Base-by-base conservation (phyloP, 352 stramenopile species). In the Pythium utonaiense region DNA sequence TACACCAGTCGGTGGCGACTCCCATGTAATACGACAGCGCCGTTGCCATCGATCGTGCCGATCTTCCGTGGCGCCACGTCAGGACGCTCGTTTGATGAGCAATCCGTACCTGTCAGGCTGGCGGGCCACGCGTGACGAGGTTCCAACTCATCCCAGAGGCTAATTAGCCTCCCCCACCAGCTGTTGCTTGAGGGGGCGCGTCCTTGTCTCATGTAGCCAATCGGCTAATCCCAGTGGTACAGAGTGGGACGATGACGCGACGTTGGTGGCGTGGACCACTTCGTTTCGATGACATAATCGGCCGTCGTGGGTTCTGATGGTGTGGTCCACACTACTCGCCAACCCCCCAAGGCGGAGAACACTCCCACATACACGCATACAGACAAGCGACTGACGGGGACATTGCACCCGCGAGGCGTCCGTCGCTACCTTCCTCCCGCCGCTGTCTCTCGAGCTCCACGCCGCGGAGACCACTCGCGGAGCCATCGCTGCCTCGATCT, bases 231-330 rank as follows among this genome's bases (percentile, higher is more conserved):
- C 40, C 10, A 17, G 12, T 14, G 27, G 24, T 22, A 52, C 6
- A 52, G n/a, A 52, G 44, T 52, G 27, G 44, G 44, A 42, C 31
- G 42, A 30, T 61, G 54, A 54, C 54, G 28, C 53, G 27, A 41
- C 38, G 53, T 60, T 17, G 25, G 24, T 27, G 16, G 22, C 17
- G 54, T 61, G 54, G 54, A 36, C 41, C 54, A 50, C 54, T 22
- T 47, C 42, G 42, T 45, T 61, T 61, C 53, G 40, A 60, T 60
- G 28, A 53, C 30, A 42, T 36, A 61, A 47, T 25, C 34, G 17
- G 27, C 5, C 9, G 28, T n/a, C 28, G 28, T 33, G 38, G 42
- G 44, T 52, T 34, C 16, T 41, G 24, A 13, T 45, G 48, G 44
- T 28, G 54, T 61, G 42, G 42, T 30, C 42, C 54, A 61, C 54